Conservation (phyloP, 176 grass and related monocot species). For the Oryza glumipatula region DNA sequence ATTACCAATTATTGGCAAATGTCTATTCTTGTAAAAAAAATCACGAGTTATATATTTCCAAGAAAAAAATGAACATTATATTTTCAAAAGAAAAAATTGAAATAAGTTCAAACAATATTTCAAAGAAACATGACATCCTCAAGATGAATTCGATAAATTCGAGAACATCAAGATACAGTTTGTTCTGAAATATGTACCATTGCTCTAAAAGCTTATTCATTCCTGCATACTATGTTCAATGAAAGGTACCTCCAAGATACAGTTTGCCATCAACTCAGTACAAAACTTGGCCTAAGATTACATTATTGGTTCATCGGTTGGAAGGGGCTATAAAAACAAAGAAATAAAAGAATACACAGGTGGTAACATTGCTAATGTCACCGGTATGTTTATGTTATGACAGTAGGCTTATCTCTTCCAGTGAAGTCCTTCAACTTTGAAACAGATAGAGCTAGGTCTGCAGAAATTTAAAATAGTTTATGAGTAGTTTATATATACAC, state of each 20-base stretch:
- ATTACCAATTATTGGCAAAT: too few relatives aligned
- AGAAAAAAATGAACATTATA: too few relatives aligned
- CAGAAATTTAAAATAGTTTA: conserved; percentile 16
- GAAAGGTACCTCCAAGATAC: not conserved
- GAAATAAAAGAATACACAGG: conserved; percentile 40
- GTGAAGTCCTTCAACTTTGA: conserved; percentile 90
- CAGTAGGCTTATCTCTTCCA: conserved; percentile 79
- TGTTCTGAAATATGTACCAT: not conserved
- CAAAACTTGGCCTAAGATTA: conserved; percentile 25
- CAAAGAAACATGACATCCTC: not conserved
- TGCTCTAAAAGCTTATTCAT: not conserved
- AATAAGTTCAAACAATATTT: not conserved
- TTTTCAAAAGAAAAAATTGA: too few relatives aligned
- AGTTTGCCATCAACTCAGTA: conserved; percentile 7
- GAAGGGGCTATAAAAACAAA: not conserved
- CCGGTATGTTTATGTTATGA: conserved; percentile 63
- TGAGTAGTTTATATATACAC: not conserved
- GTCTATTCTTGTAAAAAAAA: too few relatives aligned
- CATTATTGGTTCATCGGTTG: not conserved
- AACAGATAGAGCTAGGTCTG: conserved; percentile 80
- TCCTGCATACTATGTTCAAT: not conserved
- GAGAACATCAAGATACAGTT: not conserved
- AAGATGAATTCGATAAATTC: not conserved
- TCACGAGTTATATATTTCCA: too few relatives aligned
- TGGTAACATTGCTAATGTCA: not conserved